A percentile compares a stretch with the other conserved stretches of the same genome.
phyloP scores from a whole-genome alignment of 345 rosid genomes.

The Carallia brachiata region DNA sequence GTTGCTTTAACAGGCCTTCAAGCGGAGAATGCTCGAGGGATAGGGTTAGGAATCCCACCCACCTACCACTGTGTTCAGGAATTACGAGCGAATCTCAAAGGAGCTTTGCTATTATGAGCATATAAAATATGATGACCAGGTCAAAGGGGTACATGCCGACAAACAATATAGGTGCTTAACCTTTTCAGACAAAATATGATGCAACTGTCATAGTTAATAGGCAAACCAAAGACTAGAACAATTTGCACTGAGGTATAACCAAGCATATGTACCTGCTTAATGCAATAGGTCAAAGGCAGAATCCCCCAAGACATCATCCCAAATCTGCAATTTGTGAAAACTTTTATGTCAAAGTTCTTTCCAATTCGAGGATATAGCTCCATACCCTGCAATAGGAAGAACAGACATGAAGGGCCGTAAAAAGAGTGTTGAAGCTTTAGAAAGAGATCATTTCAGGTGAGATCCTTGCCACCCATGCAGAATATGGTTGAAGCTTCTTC shows the following conservation, averaged over 20 bases:
- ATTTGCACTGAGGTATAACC: neutral
- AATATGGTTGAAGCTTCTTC: neutral
- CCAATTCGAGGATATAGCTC: slow-evolving; percentile 98
- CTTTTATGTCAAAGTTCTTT: slow-evolving; percentile 91
- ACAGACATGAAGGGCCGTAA: slow-evolving; percentile 11
- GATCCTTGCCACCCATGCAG: neutral
- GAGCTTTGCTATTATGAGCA: neutral
- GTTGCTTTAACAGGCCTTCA: no score
- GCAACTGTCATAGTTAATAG: neutral
- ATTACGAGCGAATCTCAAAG: neutral
- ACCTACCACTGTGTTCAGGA: no score
- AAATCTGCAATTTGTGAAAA: slow-evolving; percentile 96
- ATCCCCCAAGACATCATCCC: slow-evolving; percentile 99
- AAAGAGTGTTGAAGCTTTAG: neutral
- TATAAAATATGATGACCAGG: neutral
- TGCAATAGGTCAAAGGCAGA: slow-evolving; percentile 97
- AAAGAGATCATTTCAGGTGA: neutral
- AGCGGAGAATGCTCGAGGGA: no score
- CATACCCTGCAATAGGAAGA: slow-evolving; percentile 71
- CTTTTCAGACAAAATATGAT: neutral
- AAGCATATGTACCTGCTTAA: slow-evolving; percentile 73
- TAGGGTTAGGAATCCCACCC: no score
- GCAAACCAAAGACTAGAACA: neutral
- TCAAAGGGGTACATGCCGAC: neutral
- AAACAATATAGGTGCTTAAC: neutral